Base-by-base conservation (phyloP, 140 eudicot species). In the Cichorium intybus region DNA sequence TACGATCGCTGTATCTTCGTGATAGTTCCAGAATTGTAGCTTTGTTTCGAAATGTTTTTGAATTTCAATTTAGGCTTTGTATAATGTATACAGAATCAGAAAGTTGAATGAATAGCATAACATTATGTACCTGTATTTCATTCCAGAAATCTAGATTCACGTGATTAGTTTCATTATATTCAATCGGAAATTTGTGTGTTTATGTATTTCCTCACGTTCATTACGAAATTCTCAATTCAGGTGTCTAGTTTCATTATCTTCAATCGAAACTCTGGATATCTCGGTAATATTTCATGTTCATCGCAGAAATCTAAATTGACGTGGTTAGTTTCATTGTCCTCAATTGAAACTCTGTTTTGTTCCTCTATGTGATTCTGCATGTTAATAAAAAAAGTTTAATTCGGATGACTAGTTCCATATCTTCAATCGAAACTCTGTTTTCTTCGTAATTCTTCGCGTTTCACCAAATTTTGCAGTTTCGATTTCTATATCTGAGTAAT, bases 341-440 rank as follows among this genome's bases (percentile, higher is more conserved):
- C 67, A 23, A 24, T 29, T 9, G 35, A 43, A 66, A 9, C n/a
- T n/a, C n/a, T n/a, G n/a, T 24, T 22, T 7, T 34, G 54, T 50
- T 22, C 35, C 37, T 66, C 37, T 52, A n/a, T 48, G 28, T 34
- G 5, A 16, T 50, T 65, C 51, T 22, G 39, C 43, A 39, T 22
- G 6, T 20, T 61, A 34, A 10, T 34, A 21, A 16, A 18, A 3
- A 37, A 39, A 37, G 12, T 34, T 20, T 55, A 24, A 68, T 24
- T 17, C 26, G 48, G 41, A 17, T 48, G 35, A 21, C 23, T 50
- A 16, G 61, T 33, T 59, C 15, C 58, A 16, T 59, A n/a, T 34
- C 71, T 49, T 49, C 70, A 29, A 11, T 41, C 8, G 24, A 35
- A 54, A 15, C 14, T 70, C n/a, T 34, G 57, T 56, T 56, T 43